Conservation (phyloP, 805 yeast genomes). For the Saccharomycopsis fodiens region DNA sequence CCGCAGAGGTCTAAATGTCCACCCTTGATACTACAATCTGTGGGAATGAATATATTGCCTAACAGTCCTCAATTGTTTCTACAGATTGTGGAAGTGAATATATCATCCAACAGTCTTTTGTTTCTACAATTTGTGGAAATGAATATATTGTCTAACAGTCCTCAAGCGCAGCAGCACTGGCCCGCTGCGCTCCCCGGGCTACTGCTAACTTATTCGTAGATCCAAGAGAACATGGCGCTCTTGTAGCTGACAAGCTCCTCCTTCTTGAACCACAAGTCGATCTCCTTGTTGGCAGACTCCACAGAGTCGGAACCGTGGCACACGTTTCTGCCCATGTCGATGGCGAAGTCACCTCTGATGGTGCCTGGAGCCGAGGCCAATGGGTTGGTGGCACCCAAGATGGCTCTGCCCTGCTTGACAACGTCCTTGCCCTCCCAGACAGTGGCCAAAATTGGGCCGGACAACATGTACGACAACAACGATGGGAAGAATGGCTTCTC, state of each 20-base stretch:
- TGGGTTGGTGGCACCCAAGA: slow-evolving; percentile 99
- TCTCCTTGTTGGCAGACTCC: slow-evolving; percentile 95
- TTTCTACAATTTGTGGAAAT: no score
- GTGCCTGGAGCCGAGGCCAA: slow-evolving; percentile 97
- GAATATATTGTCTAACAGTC: no score
- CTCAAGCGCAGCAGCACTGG: no score
- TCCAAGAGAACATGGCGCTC: slow-evolving; percentile 78
- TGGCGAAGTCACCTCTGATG: slow-evolving; percentile 98
- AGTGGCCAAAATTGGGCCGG: slow-evolving; percentile 98
- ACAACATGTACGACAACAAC: slow-evolving; percentile 89
- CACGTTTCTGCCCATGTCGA: slow-evolving; percentile 99
- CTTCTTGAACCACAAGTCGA: slow-evolving; percentile 93
- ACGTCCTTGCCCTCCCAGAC: slow-evolving; percentile 99
- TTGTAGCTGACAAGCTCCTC: slow-evolving; percentile 93
- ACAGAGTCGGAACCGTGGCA: slow-evolving; percentile 99
- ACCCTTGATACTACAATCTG: no score
- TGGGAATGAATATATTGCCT: no score
- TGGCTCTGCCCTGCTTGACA: slow-evolving; percentile 96
- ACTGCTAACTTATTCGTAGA: slow-evolving; percentile 97
- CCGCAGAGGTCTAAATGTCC: no score
- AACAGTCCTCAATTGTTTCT: no score
- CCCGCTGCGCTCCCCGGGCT: no score
- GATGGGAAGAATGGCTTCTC: slow-evolving; percentile 98
- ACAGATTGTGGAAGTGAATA: no score
- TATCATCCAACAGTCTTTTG: no score